Evolutionary conservation across 805 yeast genomes (phyloP).

Genomic region (Cyberlindnera euphorbiiphila): DNA sequence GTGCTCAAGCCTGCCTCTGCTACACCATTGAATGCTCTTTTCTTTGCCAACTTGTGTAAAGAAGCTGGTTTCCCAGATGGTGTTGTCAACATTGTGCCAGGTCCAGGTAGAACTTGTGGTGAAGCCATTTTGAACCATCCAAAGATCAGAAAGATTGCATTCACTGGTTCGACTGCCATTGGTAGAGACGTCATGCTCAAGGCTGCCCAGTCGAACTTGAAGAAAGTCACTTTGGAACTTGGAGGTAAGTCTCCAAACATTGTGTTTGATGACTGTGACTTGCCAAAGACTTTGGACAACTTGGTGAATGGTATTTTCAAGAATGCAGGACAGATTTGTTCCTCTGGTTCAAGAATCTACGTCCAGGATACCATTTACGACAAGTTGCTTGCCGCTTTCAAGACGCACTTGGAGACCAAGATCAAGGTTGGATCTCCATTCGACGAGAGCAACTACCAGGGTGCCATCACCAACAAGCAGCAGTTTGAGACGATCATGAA

Average conservation of each 20-base stretch:
- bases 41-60: constrained; percentile 54
- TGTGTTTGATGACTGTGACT: constrained; percentile 65
- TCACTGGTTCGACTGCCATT: constrained; percentile 76
- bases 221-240: constrained; percentile 75
- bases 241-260: constrained; percentile 84
- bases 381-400: constrained; percentile 53
- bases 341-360: constrained; percentile 77
- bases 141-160: constrained; percentile 68
- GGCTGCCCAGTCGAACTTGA: constrained; percentile 68
- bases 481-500: constrained; percentile 68
- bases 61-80: constrained; percentile 75
- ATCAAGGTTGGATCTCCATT: constrained; percentile 75
- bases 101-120: constrained; percentile 73
- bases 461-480: constrained; percentile 70
- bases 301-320: constrained; percentile 67
- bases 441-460: constrained; percentile 62
- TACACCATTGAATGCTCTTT: constrained; percentile 71
- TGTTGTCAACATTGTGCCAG: constrained; percentile 70
- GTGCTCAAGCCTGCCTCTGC: constrained; percentile 75
- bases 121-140: constrained; percentile 66
- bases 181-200: constrained; percentile 69
- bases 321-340: constrained; percentile 81
- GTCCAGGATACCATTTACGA: constrained; percentile 73
- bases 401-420: constrained; percentile 47
- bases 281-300: constrained; percentile 43